Conservation (phyloP, 306 rosid genomes). For the Corylus heterophylla region DNA sequence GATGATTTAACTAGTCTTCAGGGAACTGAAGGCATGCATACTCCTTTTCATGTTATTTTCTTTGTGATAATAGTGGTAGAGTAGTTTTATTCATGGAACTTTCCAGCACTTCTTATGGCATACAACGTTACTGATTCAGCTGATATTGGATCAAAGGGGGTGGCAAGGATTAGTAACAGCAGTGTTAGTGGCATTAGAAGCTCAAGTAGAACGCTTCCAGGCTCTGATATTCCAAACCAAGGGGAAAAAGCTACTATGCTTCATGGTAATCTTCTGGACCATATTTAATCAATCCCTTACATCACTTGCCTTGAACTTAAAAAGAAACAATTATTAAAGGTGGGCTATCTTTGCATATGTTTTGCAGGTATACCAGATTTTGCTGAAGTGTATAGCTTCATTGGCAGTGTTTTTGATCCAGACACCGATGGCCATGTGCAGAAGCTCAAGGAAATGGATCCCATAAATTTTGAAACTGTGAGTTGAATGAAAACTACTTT, state of each 20-base stretch:
- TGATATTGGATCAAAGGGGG: slow-evolving; percentile 72
- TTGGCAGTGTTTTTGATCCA: slow-evolving; percentile 92
- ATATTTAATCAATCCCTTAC: not conserved
- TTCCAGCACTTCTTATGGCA: slow-evolving; percentile 50
- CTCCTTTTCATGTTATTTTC: slow-evolving; percentile 14
- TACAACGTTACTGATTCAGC: slow-evolving; percentile 68
- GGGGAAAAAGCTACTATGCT: slow-evolving; percentile 53
- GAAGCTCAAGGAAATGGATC: slow-evolving; percentile 95
- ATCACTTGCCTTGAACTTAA: slow-evolving; percentile 12
- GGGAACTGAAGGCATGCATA: slow-evolving; percentile 60
- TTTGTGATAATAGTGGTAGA: slow-evolving; percentile 11
- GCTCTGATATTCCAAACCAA: slow-evolving; percentile 52
- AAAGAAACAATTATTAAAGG: not conserved
- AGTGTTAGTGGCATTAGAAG: slow-evolving; percentile 50
- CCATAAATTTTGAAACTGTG: slow-evolving; percentile 91
- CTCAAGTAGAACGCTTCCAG: slow-evolving; percentile 36
- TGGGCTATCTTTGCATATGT: slow-evolving; percentile 25
- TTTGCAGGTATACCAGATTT: slow-evolving; percentile 79
- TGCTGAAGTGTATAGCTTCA: slow-evolving; percentile 85
- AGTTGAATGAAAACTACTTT: slow-evolving; percentile 39
- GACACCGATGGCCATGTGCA: slow-evolving; percentile 67
- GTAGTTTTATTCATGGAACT: slow-evolving; percentile 36
- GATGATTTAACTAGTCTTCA: slow-evolving; percentile 54
- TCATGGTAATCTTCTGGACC: slow-evolving; percentile 55
- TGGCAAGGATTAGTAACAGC: slow-evolving; percentile 43